Percentiles rank a stretch among this genome's conserved stretches.
These are phyloP conservation scores for Verticillium nonalfalfae DNA, from an alignment of 2,329 filamentous ascomycete species.

Conservation along the genomic window DNA sequence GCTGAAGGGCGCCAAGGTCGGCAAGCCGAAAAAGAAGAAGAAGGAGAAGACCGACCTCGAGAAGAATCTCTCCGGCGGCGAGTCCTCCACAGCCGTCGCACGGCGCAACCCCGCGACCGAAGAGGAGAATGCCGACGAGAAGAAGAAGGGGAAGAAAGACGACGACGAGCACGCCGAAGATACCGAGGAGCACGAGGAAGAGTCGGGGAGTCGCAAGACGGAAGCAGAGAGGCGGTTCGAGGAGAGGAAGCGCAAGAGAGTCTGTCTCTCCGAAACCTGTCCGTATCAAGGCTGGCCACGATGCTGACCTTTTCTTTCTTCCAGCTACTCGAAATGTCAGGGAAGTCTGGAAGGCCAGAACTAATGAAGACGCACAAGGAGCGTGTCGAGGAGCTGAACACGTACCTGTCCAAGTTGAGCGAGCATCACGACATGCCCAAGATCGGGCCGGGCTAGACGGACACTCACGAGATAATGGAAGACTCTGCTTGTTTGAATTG, in stretches of 20 bases:
- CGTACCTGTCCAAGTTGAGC: conserved; percentile 83
- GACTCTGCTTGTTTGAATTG: not conserved
- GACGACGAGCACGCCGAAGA: conserved; percentile 19
- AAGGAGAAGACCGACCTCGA: conserved; percentile 42
- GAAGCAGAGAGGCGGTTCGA: conserved; percentile 78
- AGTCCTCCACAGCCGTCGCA: conserved; percentile 33
- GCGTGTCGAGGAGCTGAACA: conserved; percentile 90
- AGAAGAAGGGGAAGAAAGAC: conserved; percentile 14
- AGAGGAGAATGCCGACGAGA: conserved; percentile 15
- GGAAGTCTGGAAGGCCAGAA: conserved; percentile 56
- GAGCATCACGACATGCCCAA: conserved; percentile 96
- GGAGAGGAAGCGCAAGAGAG: conserved; percentile 74
- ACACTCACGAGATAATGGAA: not conserved
- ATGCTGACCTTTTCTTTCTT: not conserved
- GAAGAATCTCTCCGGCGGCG: conserved; percentile 33
- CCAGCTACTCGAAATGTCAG: conserved; percentile 74
- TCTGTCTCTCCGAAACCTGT: conserved; percentile 34
- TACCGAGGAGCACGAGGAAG: conserved; percentile 24
- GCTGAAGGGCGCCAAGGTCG: conserved; percentile 69
- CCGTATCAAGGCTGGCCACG: not conserved
- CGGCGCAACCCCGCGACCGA: conserved; percentile 22
- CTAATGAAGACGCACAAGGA: conserved; percentile 96
- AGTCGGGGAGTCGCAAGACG: conserved; percentile 56
- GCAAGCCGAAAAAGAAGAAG: conserved; percentile 62
- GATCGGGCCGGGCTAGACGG: conserved; percentile 49